These are phyloP conservation scores for Heritiera fomes DNA, from an alignment of 345 rosid genomes.

Conservation along the genomic window DNA sequence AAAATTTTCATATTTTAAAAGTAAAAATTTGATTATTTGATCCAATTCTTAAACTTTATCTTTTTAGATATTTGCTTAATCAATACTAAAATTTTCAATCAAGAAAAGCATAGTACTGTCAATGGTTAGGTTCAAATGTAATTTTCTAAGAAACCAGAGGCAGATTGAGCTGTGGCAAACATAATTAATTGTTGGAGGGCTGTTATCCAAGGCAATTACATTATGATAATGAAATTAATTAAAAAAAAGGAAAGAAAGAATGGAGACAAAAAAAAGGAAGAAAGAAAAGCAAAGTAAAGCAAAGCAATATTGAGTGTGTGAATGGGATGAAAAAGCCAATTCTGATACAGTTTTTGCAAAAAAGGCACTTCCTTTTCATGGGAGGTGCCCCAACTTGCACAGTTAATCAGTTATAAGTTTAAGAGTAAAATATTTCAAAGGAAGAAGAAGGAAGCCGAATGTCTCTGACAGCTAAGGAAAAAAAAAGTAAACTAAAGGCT, in stretches of 20 bases:
- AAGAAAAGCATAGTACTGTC: background rate
- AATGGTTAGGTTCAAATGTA: background rate
- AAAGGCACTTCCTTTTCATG: too few species aligned
- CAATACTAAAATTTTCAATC: background rate
- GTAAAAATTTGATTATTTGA: too few species aligned
- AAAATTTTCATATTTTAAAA: too few species aligned
- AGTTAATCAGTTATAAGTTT: background rate
- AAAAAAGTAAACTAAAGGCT: background rate
- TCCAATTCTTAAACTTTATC: background rate
- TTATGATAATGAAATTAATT: background rate
- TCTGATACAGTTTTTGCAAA: too few species aligned
- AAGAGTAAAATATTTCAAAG: background rate
- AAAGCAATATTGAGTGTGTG: background rate
- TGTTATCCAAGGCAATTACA: background rate
- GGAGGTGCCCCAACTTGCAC: background rate
- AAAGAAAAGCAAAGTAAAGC: background rate
- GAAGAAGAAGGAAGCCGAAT: background rate
- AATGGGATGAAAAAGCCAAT: too few species aligned
- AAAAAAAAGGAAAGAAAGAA: background rate
- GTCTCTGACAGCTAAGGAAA: background rate
- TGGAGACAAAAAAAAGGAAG: background rate
- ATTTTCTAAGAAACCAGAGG: background rate
- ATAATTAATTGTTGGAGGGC: background rate
- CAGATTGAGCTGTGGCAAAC: background rate
- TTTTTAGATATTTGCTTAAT: background rate